phyloP scores from a whole-genome alignment of 495 filamentous ascomycete genomes.

The Chlorociboria aeruginascens region DNA sequence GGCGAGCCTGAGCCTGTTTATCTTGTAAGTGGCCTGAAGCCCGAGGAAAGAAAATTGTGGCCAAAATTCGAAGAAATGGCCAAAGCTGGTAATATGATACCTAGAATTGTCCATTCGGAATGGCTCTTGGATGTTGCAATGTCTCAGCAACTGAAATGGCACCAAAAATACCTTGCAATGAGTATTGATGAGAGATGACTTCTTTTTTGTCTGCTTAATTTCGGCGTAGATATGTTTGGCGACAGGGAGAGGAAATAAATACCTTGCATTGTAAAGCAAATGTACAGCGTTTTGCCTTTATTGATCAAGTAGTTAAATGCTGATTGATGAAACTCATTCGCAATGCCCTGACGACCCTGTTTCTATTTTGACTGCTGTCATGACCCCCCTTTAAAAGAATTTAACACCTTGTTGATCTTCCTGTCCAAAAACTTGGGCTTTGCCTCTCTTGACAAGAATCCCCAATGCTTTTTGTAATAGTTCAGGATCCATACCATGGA shows the following conservation, averaged over 20 bases:
- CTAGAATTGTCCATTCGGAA: constrained; percentile 66
- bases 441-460: constrained; percentile 75
- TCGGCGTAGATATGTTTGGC: neutral
- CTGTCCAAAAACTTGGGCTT: constrained; percentile 83
- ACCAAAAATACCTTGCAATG: constrained; percentile 42
- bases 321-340: constrained; percentile 6
- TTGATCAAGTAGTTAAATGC: neutral
- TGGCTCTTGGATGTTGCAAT: constrained; percentile 87
- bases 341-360: constrained; percentile 2
- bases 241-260: neutral
- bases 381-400: constrained; percentile 57
- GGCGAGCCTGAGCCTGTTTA: constrained; percentile 60
- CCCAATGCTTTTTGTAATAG: constrained; percentile 66
- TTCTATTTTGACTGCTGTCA: neutral
- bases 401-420: constrained; percentile 87
- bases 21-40: constrained; percentile 51
- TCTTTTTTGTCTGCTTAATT: constrained; percentile 5
- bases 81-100: constrained; percentile 52
- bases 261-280: neutral
- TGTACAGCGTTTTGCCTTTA: neutral
- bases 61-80: constrained; percentile 68
- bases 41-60: constrained; percentile 68
- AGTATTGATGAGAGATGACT: neutral
- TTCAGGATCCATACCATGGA: constrained; percentile 77
- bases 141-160: constrained; percentile 61